A percentile compares a stretch with the other conserved stretches of the same genome.
Evolutionary conservation across 306 rosid genomes (phyloP).

Genomic region (Cicer bijugum): DNA sequence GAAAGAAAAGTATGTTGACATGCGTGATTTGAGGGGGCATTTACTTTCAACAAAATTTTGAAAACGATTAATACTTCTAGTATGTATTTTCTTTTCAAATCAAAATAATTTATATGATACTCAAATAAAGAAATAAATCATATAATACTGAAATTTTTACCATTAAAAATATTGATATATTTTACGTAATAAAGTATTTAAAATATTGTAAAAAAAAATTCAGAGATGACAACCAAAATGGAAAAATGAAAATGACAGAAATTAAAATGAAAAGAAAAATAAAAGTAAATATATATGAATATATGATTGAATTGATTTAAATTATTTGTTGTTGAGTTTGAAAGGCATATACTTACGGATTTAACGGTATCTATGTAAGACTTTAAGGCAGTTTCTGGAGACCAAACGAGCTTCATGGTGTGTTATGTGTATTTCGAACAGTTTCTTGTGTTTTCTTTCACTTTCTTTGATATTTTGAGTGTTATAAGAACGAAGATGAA

Average conservation of each 20-base stretch:
- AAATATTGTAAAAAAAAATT: not conserved
- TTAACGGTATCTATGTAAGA: constrained; percentile 80
- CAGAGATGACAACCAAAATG: not conserved
- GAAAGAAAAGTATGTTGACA: too few relatives aligned
- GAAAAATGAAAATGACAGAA: not conserved
- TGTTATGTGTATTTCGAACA: not conserved
- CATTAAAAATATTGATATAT: too few relatives aligned
- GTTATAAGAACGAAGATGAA: not conserved
- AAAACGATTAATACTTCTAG: too few relatives aligned
- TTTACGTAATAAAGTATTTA: too few relatives aligned
- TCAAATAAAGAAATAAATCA: too few relatives aligned
- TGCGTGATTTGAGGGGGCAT: too few relatives aligned
- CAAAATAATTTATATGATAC: too few relatives aligned
- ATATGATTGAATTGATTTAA: not conserved
- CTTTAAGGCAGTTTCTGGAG: constrained; percentile 80
- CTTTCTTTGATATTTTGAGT: not conserved
- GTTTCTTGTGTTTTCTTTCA: not conserved
- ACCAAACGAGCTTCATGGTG: constrained; percentile 93
- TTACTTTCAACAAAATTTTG: too few relatives aligned
- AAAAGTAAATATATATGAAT: not conserved
- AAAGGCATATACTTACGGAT: constrained; percentile 57
- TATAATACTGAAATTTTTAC: too few relatives aligned
- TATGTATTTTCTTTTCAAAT: too few relatives aligned
- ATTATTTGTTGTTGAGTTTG: constrained; percentile 2
- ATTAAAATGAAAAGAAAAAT: not conserved